phyloP scores from a whole-genome alignment of 768 basidiomycete species.

The Nidula microcarpa region DNA sequence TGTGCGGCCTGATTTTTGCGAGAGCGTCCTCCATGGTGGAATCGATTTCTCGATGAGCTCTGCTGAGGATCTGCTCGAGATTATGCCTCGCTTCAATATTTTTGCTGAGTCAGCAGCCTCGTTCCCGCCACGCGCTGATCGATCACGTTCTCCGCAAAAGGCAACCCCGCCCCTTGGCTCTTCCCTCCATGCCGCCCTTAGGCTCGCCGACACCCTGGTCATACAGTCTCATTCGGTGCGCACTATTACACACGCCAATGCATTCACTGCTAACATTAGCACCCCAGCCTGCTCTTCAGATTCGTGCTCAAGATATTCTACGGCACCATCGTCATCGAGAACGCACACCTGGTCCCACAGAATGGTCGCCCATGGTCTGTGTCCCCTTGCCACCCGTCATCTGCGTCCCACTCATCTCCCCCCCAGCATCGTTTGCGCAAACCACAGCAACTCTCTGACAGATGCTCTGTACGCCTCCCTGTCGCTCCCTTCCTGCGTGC shows the following conservation, averaged over 20 bases:
- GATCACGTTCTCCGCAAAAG: background rate
- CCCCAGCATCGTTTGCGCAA: slow-evolving; percentile 77
- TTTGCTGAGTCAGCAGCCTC: slow-evolving; percentile 26
- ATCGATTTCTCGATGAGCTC: no score
- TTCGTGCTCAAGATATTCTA: slow-evolving; percentile 92
- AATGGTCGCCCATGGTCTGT: slow-evolving; percentile 71
- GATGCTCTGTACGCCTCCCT: slow-evolving; percentile 68
- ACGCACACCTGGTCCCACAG: slow-evolving; percentile 63
- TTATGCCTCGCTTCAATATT: slow-evolving; percentile 13
- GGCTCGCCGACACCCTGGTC: slow-evolving; percentile 36
- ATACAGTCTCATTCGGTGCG: slow-evolving; percentile 65
- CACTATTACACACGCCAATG: background rate
- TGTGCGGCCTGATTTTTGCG: slow-evolving; percentile 85
- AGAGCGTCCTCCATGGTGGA: slow-evolving; percentile 59
- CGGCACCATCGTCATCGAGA: slow-evolving; percentile 83
- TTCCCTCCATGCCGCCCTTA: slow-evolving; percentile 10
- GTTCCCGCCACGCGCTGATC: background rate
- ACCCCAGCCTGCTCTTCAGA: slow-evolving; percentile 59
- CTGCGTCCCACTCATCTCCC: background rate
- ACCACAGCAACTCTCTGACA: slow-evolving; percentile 84
- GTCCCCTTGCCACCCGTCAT: slow-evolving; percentile 1
- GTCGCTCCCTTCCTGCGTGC: no score
- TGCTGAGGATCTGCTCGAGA: background rate
- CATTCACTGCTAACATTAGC: background rate
- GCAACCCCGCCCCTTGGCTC: background rate